Conservation (phyloP, 192 early-diverging fungal species). For the Entophlyctis luteolus region DNA sequence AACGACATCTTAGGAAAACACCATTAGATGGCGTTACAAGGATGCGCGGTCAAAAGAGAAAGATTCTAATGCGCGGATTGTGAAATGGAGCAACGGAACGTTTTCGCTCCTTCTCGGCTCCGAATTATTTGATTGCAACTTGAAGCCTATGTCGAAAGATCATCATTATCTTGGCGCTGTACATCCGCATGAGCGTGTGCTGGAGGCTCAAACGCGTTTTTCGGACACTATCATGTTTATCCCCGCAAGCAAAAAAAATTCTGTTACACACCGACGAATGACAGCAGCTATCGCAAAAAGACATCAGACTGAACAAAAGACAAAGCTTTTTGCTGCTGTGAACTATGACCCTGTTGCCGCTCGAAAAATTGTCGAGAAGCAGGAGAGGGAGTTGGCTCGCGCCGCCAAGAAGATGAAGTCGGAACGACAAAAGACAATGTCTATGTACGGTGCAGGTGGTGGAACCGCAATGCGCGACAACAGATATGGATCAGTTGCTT, state of each 20-base stretch:
- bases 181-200: conserved; percentile 48
- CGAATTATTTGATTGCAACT: conserved; percentile 67
- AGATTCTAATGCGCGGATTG: conserved; percentile 72
- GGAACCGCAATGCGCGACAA: conserved; percentile 30
- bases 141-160: conserved; percentile 47
- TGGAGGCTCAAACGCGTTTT: conserved; percentile 66
- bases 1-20: conserved; percentile 51
- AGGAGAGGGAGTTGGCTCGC: conserved; percentile 51
- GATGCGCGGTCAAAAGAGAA: conserved; percentile 27
- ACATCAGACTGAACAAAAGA: conserved; percentile 61
- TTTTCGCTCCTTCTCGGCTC: conserved; percentile 69
- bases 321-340: conserved; percentile 61
- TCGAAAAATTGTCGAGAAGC: conserved; percentile 57
- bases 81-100: conserved; percentile 74
- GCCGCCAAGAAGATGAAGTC: conserved; percentile 28
- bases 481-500: conserved; percentile 14
- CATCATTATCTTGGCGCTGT: conserved; percentile 63
- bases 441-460: conserved; percentile 35
- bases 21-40: conserved; percentile 70
- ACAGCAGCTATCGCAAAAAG: conserved; percentile 62
- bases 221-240: conserved; percentile 62
- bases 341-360: conserved; percentile 63
- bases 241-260: conserved; percentile 50
- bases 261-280: conserved; percentile 61
- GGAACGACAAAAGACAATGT: conserved; percentile 3